Evolutionary conservation across 108 stramenopile genomes (phyloP), one percentile per base, ranked within the genome.

Genomic region (Nitzschia putrida): DNA sequence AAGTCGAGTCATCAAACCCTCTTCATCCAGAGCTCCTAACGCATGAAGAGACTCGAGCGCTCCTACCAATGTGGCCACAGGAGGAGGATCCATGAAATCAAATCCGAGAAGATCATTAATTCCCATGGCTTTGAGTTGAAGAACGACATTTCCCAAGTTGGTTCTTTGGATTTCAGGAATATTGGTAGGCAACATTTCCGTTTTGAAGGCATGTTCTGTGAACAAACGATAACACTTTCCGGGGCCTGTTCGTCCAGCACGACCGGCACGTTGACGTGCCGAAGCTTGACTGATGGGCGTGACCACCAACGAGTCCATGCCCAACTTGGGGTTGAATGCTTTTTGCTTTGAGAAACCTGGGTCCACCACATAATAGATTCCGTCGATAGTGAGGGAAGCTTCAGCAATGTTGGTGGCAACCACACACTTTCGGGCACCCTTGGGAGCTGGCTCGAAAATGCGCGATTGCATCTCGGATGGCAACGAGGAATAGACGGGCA

Each of bases 331-430:
- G 72, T 98, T 99, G 85, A 91, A 99, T 20, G 93, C 97, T 70
- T 98, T 99, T 55, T 96, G 96, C 73, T 98, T 99, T 40, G 86
- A 88, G 69, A 99, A 98, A 2, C 99, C 99, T 53, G 99, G 99
- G 83, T 99, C 99, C 24, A 99, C 93, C 10, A 99, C 99, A 69
- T 99, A 99, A 79, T 97, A 97, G 64, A 99, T 97, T 5, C 99
- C 99, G 79, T 99, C 99, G 72, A 99, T 98, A 29, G 99, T 99
- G 60, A 99, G 72, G 8, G 96, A 97, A 9, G 99, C 98, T 78
- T 99, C 99, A 20, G 99, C 99, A 72, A 99, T 99, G 69, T 99
- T 99, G 18, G 98, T 99, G 18, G 99, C 97, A 10, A 99, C 94
- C 1, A 99, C 85, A 61, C 90, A 92, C 75, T 98, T 99, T 40